Conservation (phyloP, 2,329 filamentous ascomycete genomes). For the Ophiostoma himal-ulmi region DNA sequence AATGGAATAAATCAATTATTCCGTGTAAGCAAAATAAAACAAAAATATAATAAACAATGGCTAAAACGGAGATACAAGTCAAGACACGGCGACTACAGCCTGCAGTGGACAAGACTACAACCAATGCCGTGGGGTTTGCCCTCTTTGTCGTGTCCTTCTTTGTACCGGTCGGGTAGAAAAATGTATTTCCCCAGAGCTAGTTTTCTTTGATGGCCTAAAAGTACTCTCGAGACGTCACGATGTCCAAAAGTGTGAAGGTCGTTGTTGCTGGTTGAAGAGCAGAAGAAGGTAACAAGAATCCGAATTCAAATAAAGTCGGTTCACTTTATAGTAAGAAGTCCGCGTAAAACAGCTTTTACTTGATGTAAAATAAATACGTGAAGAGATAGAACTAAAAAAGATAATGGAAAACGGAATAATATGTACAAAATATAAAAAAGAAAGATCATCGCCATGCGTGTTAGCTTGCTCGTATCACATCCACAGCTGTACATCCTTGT, state of each 20-base stretch:
- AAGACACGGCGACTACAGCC: background rate
- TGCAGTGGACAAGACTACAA: background rate
- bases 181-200: background rate
- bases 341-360: no score
- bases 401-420: background rate
- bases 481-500: background rate
- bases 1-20: background rate
- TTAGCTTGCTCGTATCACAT: background rate
- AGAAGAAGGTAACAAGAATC: no score
- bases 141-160: background rate
- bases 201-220: background rate
- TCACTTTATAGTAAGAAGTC: no score
- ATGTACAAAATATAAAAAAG: background rate
- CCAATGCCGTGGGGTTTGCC: background rate
- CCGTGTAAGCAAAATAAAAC: background rate
- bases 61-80: background rate
- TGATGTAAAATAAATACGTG: no score
- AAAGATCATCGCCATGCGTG: conserved; percentile 4
- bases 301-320: no score
- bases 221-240: background rate
- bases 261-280: background rate
- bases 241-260: background rate
- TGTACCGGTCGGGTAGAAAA: background rate
- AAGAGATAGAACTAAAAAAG: background rate
- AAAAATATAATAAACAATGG: background rate